phyloP scores from a whole-genome alignment of 345 rosid genomes.

The Isatis tinctoria region DNA sequence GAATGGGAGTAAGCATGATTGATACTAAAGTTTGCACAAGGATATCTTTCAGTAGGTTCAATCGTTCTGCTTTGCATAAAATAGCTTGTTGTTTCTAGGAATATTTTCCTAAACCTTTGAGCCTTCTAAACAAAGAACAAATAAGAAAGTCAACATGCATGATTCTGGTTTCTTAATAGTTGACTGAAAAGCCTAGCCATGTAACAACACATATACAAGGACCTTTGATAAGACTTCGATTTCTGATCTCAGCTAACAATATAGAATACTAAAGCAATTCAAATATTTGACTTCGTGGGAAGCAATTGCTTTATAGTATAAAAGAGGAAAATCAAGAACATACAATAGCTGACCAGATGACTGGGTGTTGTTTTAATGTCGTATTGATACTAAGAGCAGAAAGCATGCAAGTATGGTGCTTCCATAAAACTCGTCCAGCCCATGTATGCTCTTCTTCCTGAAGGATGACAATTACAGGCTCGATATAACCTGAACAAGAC shows the following conservation, averaged over 20 bases:
- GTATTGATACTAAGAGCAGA: conserved; percentile 97
- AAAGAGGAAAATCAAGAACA: conserved; percentile 37
- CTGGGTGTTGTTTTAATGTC: conserved; percentile 89
- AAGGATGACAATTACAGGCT: conserved; percentile 94
- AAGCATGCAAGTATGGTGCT: conserved; percentile 91
- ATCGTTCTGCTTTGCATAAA: conserved; percentile 1
- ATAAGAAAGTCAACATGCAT: background rate
- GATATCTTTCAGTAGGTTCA: conserved; percentile 3
- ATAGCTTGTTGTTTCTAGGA: conserved; percentile 3
- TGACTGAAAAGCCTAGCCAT: conserved; percentile 16
- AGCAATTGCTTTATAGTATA: background rate
- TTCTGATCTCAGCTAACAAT: conserved; percentile 11
- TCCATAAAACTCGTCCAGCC: conserved; percentile 93
- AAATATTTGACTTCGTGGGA: conserved; percentile 2
- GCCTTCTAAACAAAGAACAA: conserved; percentile 2
- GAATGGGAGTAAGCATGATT: conserved; percentile 15
- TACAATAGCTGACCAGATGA: conserved; percentile 96
- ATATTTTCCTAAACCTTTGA: background rate
- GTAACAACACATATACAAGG: background rate
- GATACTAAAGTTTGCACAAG: conserved; percentile 7
- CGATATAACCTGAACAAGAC: conserved; percentile 72
- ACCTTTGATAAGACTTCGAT: background rate
- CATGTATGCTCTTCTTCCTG: conserved; percentile 93
- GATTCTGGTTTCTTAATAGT: conserved; percentile 2
- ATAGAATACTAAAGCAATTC: conserved; percentile 5